Evolutionary conservation across 2,329 filamentous ascomycete genomes (phyloP).

Genomic region (Diaporthe ampelina): DNA sequence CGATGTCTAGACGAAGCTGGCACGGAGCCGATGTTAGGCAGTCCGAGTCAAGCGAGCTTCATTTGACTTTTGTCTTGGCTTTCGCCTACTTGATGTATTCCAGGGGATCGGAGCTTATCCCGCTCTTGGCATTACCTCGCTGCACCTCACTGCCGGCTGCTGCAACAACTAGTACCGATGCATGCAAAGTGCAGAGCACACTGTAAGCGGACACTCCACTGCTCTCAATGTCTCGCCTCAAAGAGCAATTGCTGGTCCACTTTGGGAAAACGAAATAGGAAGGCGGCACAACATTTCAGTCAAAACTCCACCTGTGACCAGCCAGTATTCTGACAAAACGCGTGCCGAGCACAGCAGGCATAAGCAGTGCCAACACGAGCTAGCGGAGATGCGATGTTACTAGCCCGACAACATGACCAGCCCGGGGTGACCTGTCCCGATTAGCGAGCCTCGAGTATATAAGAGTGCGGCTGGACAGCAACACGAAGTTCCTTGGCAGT

Average conservation of each 20-base stretch:
- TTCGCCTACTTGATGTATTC: background rate
- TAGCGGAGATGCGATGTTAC: conserved; percentile 2
- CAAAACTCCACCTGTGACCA: conserved; percentile 13
- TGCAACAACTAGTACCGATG: conserved; percentile 20
- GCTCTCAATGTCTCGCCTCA: no score
- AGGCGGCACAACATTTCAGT: background rate
- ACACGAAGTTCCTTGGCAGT: conserved; percentile 7
- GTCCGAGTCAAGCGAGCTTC: conserved; percentile 10
- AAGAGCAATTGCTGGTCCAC: background rate
- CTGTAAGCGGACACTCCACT: background rate
- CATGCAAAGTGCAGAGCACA: conserved; percentile 13
- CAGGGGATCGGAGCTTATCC: conserved; percentile 6
- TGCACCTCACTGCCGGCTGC: conserved; percentile 26
- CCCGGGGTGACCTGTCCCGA: conserved; percentile 19
- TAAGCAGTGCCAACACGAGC: conserved; percentile 19
- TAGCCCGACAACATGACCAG: background rate
- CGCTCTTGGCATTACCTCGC: background rate
- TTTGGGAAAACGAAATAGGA: background rate
- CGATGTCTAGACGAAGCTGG: conserved; percentile 1
- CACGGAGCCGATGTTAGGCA: conserved; percentile 2
- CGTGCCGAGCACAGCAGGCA: background rate
- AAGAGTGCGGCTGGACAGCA: conserved; percentile 7
- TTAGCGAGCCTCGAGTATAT: conserved; percentile 21
- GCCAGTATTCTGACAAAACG: background rate
- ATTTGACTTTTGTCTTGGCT: conserved; percentile 30